Evolutionary conservation across 176 grass and related monocot species (phyloP).

Genomic region (Miscanthus lutarioriparius): DNA sequence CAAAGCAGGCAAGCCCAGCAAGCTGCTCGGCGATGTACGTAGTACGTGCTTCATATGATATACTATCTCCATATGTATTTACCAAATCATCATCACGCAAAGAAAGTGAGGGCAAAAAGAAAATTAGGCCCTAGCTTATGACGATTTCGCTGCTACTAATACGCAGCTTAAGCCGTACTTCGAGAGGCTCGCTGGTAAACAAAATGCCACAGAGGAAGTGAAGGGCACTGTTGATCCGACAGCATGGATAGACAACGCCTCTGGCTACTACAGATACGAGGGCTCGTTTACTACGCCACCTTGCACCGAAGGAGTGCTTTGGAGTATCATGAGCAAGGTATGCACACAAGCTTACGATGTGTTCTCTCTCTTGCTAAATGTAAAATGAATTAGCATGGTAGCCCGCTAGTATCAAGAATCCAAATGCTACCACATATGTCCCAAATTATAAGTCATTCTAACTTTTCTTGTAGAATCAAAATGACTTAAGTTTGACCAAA

Average conservation of each 20-base stretch:
- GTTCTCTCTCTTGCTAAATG: no score
- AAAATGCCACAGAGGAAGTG: conserved; percentile 32
- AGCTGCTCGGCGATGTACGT: conserved; percentile 43
- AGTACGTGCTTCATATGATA: background rate
- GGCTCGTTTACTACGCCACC: conserved; percentile 82
- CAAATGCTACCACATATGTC: no score
- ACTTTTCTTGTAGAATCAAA: no score
- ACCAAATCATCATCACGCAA: background rate
- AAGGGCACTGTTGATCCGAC: conserved; percentile 49
- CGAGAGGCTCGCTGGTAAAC: conserved; percentile 40
- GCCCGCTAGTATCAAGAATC: background rate
- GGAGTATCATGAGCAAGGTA: conserved; percentile 83
- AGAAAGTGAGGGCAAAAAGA: no score
- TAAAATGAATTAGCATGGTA: no score
- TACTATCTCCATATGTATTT: background rate
- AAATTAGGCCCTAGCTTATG: background rate
- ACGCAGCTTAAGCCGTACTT: conserved; percentile 60
- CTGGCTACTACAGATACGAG: conserved; percentile 82
- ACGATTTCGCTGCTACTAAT: background rate
- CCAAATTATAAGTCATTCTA: no score
- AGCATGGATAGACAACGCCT: conserved; percentile 33
- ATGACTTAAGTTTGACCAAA: no score
- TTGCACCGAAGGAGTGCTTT: conserved; percentile 75
- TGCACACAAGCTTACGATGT: background rate
- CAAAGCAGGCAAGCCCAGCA: conserved; percentile 26